These are phyloP conservation scores for Vaccinium vitisidaea DNA, from an alignment of 148 eudicot genomes.

Conservation along the genomic window DNA sequence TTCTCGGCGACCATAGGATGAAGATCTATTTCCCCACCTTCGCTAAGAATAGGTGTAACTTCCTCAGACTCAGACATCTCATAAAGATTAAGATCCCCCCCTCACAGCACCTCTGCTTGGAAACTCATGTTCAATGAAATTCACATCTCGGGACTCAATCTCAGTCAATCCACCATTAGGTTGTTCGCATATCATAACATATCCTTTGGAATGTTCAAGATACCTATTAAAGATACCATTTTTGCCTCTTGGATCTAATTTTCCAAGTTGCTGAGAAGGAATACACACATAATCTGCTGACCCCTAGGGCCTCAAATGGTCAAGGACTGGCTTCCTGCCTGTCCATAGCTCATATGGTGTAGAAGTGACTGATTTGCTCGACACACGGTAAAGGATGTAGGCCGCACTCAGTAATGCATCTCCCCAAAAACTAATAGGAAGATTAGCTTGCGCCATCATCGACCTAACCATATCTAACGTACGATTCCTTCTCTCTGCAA, in stretches of 20 bases:
- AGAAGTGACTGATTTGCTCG: not conserved
- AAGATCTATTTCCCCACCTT: not conserved
- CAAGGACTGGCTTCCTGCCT: not conserved
- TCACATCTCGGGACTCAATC: not conserved
- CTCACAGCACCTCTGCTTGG: not conserved
- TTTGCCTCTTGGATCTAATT: not conserved
- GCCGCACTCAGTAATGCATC: not conserved
- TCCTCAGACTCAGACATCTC: not conserved
- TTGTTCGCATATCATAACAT: not conserved
- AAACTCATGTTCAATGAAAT: not conserved
- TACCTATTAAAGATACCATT: not conserved
- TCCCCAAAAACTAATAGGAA: no score
- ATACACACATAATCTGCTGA: not conserved
- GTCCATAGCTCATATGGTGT: conserved; percentile 5
- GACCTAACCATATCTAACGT: no score
- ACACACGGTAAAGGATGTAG: not conserved
- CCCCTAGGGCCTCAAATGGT: not conserved
- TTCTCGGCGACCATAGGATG: no score
- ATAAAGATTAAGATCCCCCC: not conserved
- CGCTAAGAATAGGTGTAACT: not conserved
- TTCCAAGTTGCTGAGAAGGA: not conserved
- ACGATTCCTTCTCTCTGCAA: no score
- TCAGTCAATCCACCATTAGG: not conserved
- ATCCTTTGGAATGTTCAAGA: conserved; percentile 4
- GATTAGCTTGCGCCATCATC: no score